Evolutionary conservation across 768 basidiomycete genomes (phyloP).

Genomic region (Grammothele lineata): DNA sequence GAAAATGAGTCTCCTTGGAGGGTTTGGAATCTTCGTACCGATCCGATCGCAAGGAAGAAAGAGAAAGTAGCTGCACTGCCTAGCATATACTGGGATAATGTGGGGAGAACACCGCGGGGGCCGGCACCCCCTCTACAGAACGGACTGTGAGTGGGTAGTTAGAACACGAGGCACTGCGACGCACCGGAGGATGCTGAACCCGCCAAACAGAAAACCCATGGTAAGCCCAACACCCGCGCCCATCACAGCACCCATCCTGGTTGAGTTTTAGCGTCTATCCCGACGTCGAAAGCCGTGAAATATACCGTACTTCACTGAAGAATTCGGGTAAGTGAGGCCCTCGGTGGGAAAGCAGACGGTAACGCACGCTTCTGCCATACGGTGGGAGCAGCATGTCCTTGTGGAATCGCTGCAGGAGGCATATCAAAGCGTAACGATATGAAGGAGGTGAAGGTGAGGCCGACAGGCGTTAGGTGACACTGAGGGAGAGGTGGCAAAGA

Average conservation of each 20-base stretch:
- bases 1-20: neutral
- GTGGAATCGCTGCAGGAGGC: conserved; percentile 30
- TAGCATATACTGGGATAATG: conserved; percentile 97
- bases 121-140: conserved; percentile 76
- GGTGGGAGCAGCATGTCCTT: conserved; percentile 48
- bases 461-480: conserved; percentile 17
- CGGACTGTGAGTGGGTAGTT: neutral
- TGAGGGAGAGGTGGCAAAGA: too few species aligned
- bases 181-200: conserved; percentile 86
- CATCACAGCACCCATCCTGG: conserved; percentile 89
- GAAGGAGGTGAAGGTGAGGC: conserved; percentile 14
- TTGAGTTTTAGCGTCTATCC: neutral
- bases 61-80: conserved; percentile 96
- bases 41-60: conserved; percentile 95
- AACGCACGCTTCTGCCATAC: conserved; percentile 71
- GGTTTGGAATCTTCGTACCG: conserved; percentile 44
- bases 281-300: neutral
- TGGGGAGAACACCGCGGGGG: conserved; percentile 83
- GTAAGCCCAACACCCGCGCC: conserved; percentile 92
- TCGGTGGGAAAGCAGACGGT: too few species aligned
- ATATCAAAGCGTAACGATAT: neutral
- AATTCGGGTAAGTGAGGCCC: too few species aligned
- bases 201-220: conserved; percentile 96
- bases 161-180: conserved; percentile 21
- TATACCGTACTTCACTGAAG: conserved; percentile 26